phyloP scores from a whole-genome alignment of 257 asterid species.

The Forsythia viridissima region DNA sequence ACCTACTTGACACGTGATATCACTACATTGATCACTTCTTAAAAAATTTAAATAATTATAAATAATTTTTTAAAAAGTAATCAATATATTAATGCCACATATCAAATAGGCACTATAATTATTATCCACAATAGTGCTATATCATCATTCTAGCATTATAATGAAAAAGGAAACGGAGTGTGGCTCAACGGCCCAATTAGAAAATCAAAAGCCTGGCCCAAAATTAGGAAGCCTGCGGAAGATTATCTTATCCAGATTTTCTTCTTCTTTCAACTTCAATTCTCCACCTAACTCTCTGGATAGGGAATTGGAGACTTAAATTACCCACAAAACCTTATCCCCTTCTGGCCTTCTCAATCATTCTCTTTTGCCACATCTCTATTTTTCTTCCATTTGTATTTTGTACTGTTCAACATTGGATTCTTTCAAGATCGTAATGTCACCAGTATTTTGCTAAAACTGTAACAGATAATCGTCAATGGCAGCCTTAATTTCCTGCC shows the following conservation, averaged over 20 bases:
- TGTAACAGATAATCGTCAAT: slow-evolving; percentile 40
- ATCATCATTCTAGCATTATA: no score
- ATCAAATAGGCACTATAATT: no score
- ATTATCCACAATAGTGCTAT: no score
- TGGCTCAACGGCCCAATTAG: background rate
- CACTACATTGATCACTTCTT: no score
- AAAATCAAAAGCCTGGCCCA: background rate
- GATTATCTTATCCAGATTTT: slow-evolving; percentile 72
- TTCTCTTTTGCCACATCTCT: slow-evolving; percentile 4
- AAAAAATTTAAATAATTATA: no score
- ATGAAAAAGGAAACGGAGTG: background rate
- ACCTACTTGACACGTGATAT: no score
- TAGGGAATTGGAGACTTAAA: slow-evolving; percentile 22
- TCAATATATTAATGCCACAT: no score
- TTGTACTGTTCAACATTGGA: background rate
- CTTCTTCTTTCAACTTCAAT: slow-evolving; percentile 9
- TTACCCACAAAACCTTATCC: slow-evolving; percentile 47
- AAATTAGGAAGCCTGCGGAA: background rate
- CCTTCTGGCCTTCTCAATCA: slow-evolving; percentile 25
- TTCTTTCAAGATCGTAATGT: slow-evolving; percentile 29
- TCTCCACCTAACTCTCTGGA: slow-evolving; percentile 33
- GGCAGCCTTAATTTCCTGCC: slow-evolving; percentile 73
- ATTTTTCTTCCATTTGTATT: background rate
- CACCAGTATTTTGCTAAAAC: slow-evolving; percentile 27
- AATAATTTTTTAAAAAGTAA: no score